phyloP scores from a whole-genome alignment of 2,329 filamentous ascomycete genomes.

The Metarhizium humberi region DNA sequence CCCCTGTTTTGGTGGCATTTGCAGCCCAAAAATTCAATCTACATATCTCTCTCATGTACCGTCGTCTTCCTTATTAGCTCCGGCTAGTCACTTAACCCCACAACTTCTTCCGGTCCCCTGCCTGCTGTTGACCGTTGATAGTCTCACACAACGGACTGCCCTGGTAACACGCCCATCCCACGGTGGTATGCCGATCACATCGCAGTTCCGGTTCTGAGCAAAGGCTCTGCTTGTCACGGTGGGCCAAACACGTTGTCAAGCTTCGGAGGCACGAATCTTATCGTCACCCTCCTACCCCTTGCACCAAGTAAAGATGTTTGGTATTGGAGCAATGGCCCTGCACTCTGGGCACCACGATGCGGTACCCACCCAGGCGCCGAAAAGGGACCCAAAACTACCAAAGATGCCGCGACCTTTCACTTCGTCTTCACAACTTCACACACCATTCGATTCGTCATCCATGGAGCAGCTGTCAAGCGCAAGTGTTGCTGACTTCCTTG shows the following conservation, averaged over 20 bases:
- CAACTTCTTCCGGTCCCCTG: neutral
- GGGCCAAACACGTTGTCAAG: slow-evolving; percentile 3
- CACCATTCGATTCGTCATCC: slow-evolving; percentile 7
- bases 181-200: slow-evolving; percentile 4
- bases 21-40: slow-evolving; percentile 3
- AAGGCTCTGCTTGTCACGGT: slow-evolving; percentile 7
- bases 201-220: neutral
- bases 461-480: slow-evolving; percentile 11
- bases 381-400: slow-evolving; percentile 2
- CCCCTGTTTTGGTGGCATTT: slow-evolving; percentile 4
- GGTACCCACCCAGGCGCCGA: slow-evolving; percentile 5
- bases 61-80: slow-evolving; percentile 4
- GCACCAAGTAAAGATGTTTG: slow-evolving; percentile 9
- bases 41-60: neutral
- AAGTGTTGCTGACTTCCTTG: slow-evolving; percentile 35
- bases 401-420: slow-evolving; percentile 4
- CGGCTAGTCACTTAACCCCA: slow-evolving; percentile 6
- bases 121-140: neutral
- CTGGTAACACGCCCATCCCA: slow-evolving; percentile 1
- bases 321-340: slow-evolving; percentile 14
- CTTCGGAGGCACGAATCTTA: slow-evolving; percentile 7
- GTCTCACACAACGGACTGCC: neutral
- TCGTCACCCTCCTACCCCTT: slow-evolving; percentile 9
- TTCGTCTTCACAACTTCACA: slow-evolving; percentile 5
- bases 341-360: slow-evolving; percentile 16